A percentile compares a stretch with the other conserved stretches of the same genome.
phyloP scores from a whole-genome alignment of 2,329 filamentous ascomycete genomes.

The Claviceps fusiformis region DNA sequence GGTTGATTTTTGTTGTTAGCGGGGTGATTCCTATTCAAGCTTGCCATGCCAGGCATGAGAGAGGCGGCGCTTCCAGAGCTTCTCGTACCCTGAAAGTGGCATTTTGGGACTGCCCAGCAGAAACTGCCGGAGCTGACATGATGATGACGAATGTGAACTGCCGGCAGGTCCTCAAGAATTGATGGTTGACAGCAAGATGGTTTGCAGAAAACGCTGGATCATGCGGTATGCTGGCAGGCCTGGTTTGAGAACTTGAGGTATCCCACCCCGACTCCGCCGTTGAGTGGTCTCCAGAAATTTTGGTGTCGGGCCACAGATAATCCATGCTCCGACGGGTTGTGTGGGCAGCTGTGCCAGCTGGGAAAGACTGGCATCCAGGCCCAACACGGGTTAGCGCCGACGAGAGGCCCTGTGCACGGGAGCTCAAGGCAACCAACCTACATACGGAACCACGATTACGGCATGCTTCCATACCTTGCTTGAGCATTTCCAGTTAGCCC shows the following conservation, averaged over 20 bases:
- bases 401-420: constrained; percentile 14
- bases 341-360: constrained; percentile 4
- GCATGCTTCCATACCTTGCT: constrained; percentile 20
- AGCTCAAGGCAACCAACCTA: constrained; percentile 22
- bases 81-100: constrained; percentile 41
- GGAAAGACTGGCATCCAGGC: constrained; percentile 4
- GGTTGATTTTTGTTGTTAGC: constrained; percentile 16
- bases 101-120: constrained; percentile 30
- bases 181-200: constrained; percentile 18
- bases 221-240: constrained; percentile 16
- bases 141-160: constrained; percentile 26
- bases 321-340: constrained; percentile 21
- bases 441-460: constrained; percentile 19
- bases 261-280: constrained; percentile 28
- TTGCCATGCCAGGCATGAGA: constrained; percentile 5
- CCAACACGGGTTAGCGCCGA: constrained; percentile 12
- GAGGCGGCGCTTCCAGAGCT: constrained; percentile 12
- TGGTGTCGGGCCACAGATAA: constrained; percentile 25
- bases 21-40: constrained; percentile 19
- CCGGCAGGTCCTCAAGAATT: constrained; percentile 13
- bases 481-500: constrained; percentile 15
- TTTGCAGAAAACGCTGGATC: constrained; percentile 12
- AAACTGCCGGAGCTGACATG: constrained; percentile 29
- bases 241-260: constrained; percentile 21
- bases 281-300: constrained; percentile 23